Evolutionary conservation across 768 basidiomycete genomes (phyloP).

Genomic region (Boletus rubropictus): DNA sequence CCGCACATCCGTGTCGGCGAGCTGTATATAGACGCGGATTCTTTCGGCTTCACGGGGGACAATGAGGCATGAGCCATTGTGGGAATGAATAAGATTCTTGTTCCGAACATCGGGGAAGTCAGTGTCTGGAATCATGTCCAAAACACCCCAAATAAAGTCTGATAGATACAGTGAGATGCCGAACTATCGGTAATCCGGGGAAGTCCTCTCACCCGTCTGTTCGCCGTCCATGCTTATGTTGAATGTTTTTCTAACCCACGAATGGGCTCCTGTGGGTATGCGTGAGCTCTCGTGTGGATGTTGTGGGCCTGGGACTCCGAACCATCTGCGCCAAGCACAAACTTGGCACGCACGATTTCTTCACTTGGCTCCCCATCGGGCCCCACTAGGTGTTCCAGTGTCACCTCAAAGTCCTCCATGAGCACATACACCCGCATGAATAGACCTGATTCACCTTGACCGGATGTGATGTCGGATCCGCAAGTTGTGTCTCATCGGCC

Average conservation of each 20-base stretch:
- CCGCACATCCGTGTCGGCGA: conserved; percentile 36
- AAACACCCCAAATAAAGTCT: conserved; percentile 42
- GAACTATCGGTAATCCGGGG: not conserved
- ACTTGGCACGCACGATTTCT: conserved; percentile 66
- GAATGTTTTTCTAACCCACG: conserved; percentile 70
- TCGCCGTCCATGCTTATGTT: conserved; percentile 73
- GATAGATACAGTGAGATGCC: not conserved
- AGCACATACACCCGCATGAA: not conserved
- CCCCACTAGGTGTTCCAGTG: conserved; percentile 15
- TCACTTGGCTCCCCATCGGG: conserved; percentile 33
- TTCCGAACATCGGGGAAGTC: conserved; percentile 53
- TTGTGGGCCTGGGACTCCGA: conserved; percentile 8
- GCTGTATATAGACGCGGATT: conserved; percentile 49
- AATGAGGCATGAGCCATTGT: conserved; percentile 44
- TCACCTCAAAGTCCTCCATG: conserved; percentile 15
- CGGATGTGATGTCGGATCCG: conserved; percentile 19
- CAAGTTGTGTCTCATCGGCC: conserved; percentile 16
- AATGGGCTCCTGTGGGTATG: conserved; percentile 57
- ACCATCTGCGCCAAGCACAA: conserved; percentile 75
- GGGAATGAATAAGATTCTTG: conserved; percentile 44
- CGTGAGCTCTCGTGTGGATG: not conserved
- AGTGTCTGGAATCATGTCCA: conserved; percentile 43
- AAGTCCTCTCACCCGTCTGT: conserved; percentile 38
- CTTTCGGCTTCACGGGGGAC: conserved; percentile 47
- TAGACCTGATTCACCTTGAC: conserved; percentile 13